Base-by-base conservation (phyloP, 768 basidiomycete species). In the Tephrocybe sp. region DNA sequence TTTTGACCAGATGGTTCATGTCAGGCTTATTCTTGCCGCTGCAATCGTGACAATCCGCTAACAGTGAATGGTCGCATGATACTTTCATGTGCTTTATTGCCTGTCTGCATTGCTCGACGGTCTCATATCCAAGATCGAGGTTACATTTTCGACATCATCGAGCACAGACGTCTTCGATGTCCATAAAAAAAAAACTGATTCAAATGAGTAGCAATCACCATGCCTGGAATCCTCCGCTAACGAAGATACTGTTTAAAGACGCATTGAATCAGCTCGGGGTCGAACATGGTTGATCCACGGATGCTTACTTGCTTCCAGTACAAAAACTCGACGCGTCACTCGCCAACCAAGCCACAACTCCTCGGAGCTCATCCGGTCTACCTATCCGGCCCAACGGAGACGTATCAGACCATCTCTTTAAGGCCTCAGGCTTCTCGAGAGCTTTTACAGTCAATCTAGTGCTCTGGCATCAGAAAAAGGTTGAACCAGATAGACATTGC, bases 301-400 rank as follows among this genome's bases (percentile, higher is more conserved):
- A n/a, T 25, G 80, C 86, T 53, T 57, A 89, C 87, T 89, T 86
- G 83, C 86, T 87, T 1, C 87, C 86, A 0, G 88, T 89, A 61
- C 86, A 87, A 62, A 84, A 90, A 31, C 79, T 86, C 6, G 84
- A 86, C 39, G 87, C 87, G 51, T 88, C 86, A 55, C 80, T 81
- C 19, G 86, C 83, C 8, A 90, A 67, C 87, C 87, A 90, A 0
- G 77, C 66, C 34, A 78, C 72, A 0, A 86, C 85, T 1, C 89
- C 88, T 3, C 88, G 73, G 58, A 89, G 60, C 62, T 90, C 87
- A 57, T 89, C 86, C 0, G 82, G 76, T 12, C 84, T 69, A 4
- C 88, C 88, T n/a, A 90, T 73, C 6, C 89, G 75, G 1, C 82
- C 83, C 51, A 89, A 65, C 1, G 88, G 89, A 59, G 86, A 87